These are phyloP conservation scores for Triadica sebifera DNA, from an alignment of 345 rosid genomes.

Conservation along the genomic window DNA sequence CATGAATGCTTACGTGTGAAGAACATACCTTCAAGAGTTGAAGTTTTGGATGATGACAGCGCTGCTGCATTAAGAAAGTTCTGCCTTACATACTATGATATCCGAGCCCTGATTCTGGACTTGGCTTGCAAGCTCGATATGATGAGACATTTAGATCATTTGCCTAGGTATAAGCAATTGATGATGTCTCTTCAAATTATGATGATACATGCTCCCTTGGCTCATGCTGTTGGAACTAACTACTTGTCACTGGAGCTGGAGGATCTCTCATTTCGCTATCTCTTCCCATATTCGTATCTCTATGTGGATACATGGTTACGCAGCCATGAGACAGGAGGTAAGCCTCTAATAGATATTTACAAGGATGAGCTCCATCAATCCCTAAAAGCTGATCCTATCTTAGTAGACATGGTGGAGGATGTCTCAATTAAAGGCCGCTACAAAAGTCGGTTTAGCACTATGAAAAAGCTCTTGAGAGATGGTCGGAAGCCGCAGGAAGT, in stretches of 20 bases:
- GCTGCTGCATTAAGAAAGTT: conserved; percentile 77
- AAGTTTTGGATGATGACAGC: conserved; percentile 68
- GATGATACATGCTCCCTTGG: conserved; percentile 81
- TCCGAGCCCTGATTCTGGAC: conserved; percentile 77
- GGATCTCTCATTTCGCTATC: conserved; percentile 73
- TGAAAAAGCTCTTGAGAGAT: conserved; percentile 90
- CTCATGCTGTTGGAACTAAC: conserved; percentile 74
- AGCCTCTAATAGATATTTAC: conserved; percentile 61
- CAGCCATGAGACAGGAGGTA: conserved; percentile 60
- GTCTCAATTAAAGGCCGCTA: conserved; percentile 68
- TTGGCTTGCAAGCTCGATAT: conserved; percentile 74
- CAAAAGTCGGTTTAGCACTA: conserved; percentile 84
- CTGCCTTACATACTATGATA: conserved; percentile 84
- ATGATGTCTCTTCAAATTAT: conserved; percentile 69
- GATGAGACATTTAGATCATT: conserved; percentile 80
- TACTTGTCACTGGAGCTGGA: conserved; percentile 75
- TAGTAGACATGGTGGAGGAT: conserved; percentile 55
- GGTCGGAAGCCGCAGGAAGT: conserved; percentile 87
- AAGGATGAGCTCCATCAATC: conserved; percentile 58
- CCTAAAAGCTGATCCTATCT: conserved; percentile 50
- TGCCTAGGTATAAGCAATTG: conserved; percentile 75
- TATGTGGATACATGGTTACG: conserved; percentile 79
- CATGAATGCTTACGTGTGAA: conserved; percentile 79
- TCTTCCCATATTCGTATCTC: conserved; percentile 80
- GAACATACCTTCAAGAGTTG: conserved; percentile 59